A percentile compares a stretch with the other conserved stretches of the same genome.
These are phyloP conservation scores for Ustilago shanxiensis DNA, from an alignment of 1,284 basidiomycete genomes.

Conservation along the genomic window DNA sequence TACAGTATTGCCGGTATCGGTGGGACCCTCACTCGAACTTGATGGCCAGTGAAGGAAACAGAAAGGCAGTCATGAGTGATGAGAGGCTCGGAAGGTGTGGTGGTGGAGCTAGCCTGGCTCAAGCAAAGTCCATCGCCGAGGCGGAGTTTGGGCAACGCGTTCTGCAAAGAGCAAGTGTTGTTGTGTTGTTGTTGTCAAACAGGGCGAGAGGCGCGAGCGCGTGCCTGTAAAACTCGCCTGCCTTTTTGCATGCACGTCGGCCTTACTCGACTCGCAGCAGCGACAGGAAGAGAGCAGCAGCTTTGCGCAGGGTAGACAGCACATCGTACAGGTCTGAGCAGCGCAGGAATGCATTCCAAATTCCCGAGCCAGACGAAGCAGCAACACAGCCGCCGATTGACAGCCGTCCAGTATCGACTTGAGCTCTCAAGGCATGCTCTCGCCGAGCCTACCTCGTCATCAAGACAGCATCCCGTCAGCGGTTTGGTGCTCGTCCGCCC, in stretches of 20 bases:
- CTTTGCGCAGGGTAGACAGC: neutral
- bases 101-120: slow-evolving; percentile 18
- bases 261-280: slow-evolving; percentile 5
- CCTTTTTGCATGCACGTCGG: slow-evolving; percentile 35
- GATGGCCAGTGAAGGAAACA: neutral
- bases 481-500: neutral
- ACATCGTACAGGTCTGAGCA: slow-evolving; percentile 6
- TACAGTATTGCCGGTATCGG: slow-evolving; percentile 5
- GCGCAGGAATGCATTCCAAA: slow-evolving; percentile 22
- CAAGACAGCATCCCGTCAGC: neutral
- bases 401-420: slow-evolving; percentile 13
- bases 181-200: slow-evolving; percentile 20
- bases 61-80: neutral
- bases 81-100: neutral
- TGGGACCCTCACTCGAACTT: neutral
- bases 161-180: neutral
- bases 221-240: slow-evolving; percentile 11
- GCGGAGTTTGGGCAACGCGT: slow-evolving; percentile 25
- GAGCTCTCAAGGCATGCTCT: neutral
- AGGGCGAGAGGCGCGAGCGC: neutral
- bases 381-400: slow-evolving; percentile 19
- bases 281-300: neutral
- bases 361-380: slow-evolving; percentile 22
- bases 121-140: slow-evolving; percentile 46
- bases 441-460: neutral